Evolutionary conservation across 306 rosid genomes (phyloP).

Genomic region (Mucuna pruriens): DNA sequence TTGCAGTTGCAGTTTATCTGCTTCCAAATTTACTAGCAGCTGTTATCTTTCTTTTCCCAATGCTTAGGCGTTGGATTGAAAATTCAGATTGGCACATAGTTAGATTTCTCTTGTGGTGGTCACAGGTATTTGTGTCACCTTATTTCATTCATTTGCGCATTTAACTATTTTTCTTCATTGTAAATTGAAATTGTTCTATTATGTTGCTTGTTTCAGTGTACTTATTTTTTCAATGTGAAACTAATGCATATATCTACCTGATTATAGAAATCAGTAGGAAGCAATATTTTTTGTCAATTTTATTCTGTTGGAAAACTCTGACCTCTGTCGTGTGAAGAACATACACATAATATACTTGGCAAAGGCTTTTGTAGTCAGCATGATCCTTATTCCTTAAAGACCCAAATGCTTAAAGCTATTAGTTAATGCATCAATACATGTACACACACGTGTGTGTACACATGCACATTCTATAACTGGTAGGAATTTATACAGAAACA

Average conservation of each 20-base stretch:
- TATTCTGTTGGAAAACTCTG: conserved; percentile 7
- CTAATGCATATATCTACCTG: conserved; percentile 18
- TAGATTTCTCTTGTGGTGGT: conserved; percentile 96
- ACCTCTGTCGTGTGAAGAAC: conserved; percentile 23
- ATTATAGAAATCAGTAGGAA: conserved; percentile 21
- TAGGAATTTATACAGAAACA: neutral
- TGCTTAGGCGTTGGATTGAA: conserved; percentile 99
- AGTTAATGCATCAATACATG: conserved; percentile 8
- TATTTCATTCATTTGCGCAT: conserved; percentile 24
- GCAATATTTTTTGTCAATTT: conserved; percentile 5
- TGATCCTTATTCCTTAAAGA: neutral
- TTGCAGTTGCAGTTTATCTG: conserved; percentile 81
- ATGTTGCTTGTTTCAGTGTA: conserved; percentile 15
- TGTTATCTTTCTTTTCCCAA: conserved; percentile 78
- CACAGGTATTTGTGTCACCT: conserved; percentile 69
- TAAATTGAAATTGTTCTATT: conserved; percentile 1
- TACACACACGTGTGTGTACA: neutral
- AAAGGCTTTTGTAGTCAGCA: neutral
- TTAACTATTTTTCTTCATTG: conserved; percentile 17
- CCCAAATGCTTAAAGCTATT: neutral
- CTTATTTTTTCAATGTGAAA: conserved; percentile 29
- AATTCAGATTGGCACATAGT: conserved; percentile 94
- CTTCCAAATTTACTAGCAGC: conserved; percentile 84
- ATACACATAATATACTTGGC: neutral
- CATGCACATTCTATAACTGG: conserved; percentile 7